A percentile compares a stretch with the other conserved stretches of the same genome.
phyloP scores from a whole-genome alignment of 2,329 filamentous ascomycete species.

The Venturia aucupariae region DNA sequence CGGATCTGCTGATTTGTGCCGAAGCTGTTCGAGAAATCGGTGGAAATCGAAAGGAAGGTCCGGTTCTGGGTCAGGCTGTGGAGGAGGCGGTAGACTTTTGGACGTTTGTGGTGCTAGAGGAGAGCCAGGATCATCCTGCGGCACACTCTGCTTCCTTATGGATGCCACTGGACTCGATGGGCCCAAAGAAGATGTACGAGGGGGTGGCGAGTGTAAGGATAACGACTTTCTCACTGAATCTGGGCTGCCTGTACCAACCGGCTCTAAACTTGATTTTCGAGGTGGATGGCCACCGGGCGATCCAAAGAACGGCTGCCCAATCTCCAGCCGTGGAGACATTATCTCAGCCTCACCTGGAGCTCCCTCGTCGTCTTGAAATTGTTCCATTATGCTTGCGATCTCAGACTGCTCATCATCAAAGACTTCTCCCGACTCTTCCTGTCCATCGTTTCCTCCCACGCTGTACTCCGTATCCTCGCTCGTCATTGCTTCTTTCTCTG shows the following conservation, averaged over 20 bases:
- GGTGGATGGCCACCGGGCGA: slow-evolving; percentile 62
- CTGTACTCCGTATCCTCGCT: slow-evolving; percentile 16
- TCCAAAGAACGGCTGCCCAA: slow-evolving; percentile 69
- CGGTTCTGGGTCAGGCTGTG: slow-evolving; percentile 55
- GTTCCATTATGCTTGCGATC: slow-evolving; percentile 96
- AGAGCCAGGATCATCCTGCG: slow-evolving; percentile 22
- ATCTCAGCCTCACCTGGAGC: slow-evolving; percentile 71
- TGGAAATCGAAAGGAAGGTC: slow-evolving; percentile 93
- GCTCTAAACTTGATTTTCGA: slow-evolving; percentile 78
- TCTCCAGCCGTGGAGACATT: slow-evolving; percentile 81
- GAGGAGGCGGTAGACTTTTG: slow-evolving; percentile 37
- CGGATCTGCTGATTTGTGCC: slow-evolving; percentile 95
- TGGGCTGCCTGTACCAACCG: slow-evolving; percentile 40
- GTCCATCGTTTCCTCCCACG: slow-evolving; percentile 41
- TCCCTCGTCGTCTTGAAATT: slow-evolving; percentile 70
- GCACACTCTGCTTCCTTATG: slow-evolving; percentile 21
- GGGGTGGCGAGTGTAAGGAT: slow-evolving; percentile 21
- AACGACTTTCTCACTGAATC: slow-evolving; percentile 13
- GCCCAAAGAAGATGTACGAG: slow-evolving; percentile 26
- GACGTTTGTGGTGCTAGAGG: slow-evolving; percentile 15
- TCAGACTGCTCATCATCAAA: slow-evolving; percentile 63
- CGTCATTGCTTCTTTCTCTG: slow-evolving; percentile 20
- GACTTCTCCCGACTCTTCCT: slow-evolving; percentile 26
- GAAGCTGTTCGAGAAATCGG: slow-evolving; percentile 87
- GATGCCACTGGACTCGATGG: slow-evolving; percentile 22